A percentile compares a stretch with the other conserved stretches of the same genome.
phyloP scores from a whole-genome alignment of 768 basidiomycete genomes.

The Boletus patriciae region DNA sequence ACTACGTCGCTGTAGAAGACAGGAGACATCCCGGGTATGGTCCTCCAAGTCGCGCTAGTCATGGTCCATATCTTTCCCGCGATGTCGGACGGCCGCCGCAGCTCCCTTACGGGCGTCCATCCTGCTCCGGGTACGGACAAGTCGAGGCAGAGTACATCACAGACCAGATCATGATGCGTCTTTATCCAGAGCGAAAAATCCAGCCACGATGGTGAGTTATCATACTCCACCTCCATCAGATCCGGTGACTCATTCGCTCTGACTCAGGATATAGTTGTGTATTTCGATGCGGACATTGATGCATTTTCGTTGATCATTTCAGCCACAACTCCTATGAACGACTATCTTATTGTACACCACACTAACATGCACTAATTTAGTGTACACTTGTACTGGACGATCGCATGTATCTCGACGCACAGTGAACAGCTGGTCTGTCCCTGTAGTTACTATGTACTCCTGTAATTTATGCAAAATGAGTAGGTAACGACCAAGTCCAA shows the following conservation, averaged over 20 bases:
- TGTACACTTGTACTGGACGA: slow-evolving; percentile 18
- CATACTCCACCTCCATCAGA: not conserved
- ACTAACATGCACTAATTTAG: slow-evolving; percentile 20
- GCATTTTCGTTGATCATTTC: slow-evolving; percentile 8
- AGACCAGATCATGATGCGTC: slow-evolving; percentile 37
- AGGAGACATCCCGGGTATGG: slow-evolving; percentile 3
- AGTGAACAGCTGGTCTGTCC: slow-evolving; percentile 20
- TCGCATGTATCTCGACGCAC: slow-evolving; percentile 13
- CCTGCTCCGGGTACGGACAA: slow-evolving; percentile 18
- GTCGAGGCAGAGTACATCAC: slow-evolving; percentile 34
- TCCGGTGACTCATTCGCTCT: not conserved
- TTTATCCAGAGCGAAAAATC: slow-evolving; percentile 34
- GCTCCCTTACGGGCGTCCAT: slow-evolving; percentile 13
- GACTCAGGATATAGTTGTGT: slow-evolving; percentile 23
- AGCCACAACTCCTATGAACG: slow-evolving; percentile 10
- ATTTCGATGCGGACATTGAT: not conserved
- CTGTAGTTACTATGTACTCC: not conserved
- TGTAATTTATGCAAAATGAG: not conserved
- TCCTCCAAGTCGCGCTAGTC: slow-evolving; percentile 4
- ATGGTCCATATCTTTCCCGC: slow-evolving; percentile 3
- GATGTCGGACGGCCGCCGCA: slow-evolving; percentile 21
- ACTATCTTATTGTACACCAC: slow-evolving; percentile 16
- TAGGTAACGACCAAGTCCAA: too few species aligned
- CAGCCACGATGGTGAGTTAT: slow-evolving; percentile 33
- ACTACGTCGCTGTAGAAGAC: slow-evolving; percentile 7